phyloP scores from a whole-genome alignment of 2,329 filamentous ascomycete genomes.

The Aspergillus pseudonomiae region DNA sequence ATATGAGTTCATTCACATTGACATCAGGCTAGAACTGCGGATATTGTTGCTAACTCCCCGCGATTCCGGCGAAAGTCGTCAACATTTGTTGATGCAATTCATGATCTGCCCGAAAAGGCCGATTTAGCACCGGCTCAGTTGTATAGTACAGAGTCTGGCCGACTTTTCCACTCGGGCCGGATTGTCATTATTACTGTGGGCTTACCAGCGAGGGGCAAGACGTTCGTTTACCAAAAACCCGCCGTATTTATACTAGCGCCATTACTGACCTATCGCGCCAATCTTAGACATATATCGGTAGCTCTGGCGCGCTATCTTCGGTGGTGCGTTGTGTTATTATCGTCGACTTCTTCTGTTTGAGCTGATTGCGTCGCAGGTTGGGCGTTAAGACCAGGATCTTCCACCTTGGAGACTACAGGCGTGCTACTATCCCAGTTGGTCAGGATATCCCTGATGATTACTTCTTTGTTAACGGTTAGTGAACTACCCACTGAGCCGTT shows the following conservation, averaged over 20 bases:
- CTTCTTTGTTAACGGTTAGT: conserved; percentile 82
- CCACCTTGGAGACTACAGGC: conserved; percentile 92
- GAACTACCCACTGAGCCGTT: not conserved
- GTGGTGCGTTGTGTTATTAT: conserved; percentile 60
- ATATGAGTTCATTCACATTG: conserved; percentile 21
- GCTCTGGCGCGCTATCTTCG: conserved; percentile 91
- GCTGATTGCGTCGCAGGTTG: conserved; percentile 60
- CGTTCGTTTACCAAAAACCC: conserved; percentile 56
- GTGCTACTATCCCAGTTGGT: conserved; percentile 82
- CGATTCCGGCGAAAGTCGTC: conserved; percentile 90
- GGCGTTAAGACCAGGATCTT: conserved; percentile 98
- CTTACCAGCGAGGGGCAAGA: conserved; percentile 92
- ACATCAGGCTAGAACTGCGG: conserved; percentile 69
- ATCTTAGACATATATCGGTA: conserved; percentile 81
- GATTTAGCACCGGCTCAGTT: conserved; percentile 93
- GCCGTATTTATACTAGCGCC: not conserved
- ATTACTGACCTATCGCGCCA: conserved; percentile 9
- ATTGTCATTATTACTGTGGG: conserved; percentile 98
- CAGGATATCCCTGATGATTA: conserved; percentile 93
- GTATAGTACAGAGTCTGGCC: conserved; percentile 96
- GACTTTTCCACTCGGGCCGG: conserved; percentile 93
- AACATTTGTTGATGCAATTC: conserved; percentile 95
- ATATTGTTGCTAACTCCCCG: conserved; percentile 87
- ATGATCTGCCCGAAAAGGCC: conserved; percentile 82
- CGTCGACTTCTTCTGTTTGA: not conserved